Evolutionary conservation across 2,329 filamentous ascomycete genomes (phyloP), one percentile per base, ranked within the genome.

Genomic region (Phyllosticta paracitricarpa): DNA sequence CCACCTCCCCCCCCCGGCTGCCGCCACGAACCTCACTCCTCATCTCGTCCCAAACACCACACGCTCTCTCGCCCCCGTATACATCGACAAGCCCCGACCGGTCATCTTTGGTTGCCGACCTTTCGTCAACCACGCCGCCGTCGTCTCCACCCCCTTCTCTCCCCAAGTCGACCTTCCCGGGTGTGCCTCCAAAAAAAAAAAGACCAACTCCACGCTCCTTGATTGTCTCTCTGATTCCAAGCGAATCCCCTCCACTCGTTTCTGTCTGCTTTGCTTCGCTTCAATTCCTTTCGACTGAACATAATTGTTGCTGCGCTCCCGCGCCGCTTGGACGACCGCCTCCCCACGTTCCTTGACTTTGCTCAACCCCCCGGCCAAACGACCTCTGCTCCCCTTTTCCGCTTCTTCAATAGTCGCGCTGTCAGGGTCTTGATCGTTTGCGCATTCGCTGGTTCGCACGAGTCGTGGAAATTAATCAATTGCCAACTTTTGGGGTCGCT

Each of bases 11-110:
- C 60, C 58, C 59, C 59, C 59, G 58, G 53, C 53, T 54, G 58
- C 58, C 40, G 40, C 40, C 40, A 48, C 40, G 40, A 59, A 61
- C 55, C 59, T 61, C 59, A 22, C 52, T 24, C 63, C 63, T 61
- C 66, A 62, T 65, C 63, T 61, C 65, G 61, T 40, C 63, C 63
- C 58, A 40, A 40, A 63, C 63, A 62, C 68, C 61, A 64, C 63
- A 64, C 67, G 61, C 64, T 65, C 66, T 67, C 56, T 33, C 40
- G 12, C 55, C 14, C 48, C 54, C 61, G 60, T 64, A 62, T 56
- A 59, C 54, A 63, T 65, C 65, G 72, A 73, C 72, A 72, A 73
- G 68, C 61, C 63, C 70, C 70, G 68, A 72, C 68, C 69, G 71
- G 72, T 69, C 64, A 66, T 65, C 64, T 66, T 66, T 66, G 66